Evolutionary conservation across 331 rosid genomes (phyloP).

Genomic region (Cucumis variabilis): DNA sequence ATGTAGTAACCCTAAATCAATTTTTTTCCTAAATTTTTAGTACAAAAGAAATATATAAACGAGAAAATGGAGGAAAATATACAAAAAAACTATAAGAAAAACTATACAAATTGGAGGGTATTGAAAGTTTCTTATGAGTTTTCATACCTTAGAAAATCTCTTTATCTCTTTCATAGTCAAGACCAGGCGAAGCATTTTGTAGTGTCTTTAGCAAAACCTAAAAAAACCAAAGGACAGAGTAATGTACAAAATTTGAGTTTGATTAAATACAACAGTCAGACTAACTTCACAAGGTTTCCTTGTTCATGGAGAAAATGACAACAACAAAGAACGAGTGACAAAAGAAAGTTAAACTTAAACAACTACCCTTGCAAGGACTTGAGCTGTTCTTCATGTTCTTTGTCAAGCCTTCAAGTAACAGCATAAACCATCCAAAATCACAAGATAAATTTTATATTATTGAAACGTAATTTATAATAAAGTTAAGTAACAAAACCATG

Average conservation of each 20-base stretch:
- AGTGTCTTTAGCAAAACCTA: conserved; percentile 98
- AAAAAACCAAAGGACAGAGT: conserved; percentile 34
- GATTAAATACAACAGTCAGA: neutral
- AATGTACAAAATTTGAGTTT: conserved; percentile 14
- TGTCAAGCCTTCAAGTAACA: no score
- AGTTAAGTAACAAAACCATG: conserved; percentile 48
- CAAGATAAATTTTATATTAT: no score
- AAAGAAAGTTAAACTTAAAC: neutral
- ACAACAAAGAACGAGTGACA: neutral
- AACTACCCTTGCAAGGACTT: no score
- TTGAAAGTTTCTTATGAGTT: neutral
- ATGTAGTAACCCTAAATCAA: conserved; percentile 70
- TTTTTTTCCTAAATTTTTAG: no score
- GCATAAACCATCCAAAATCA: neutral
- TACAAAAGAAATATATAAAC: neutral
- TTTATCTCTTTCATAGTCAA: conserved; percentile 97
- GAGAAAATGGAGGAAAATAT: neutral
- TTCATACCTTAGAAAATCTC: conserved; percentile 89
- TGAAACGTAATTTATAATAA: no score
- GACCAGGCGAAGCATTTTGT: conserved; percentile 99
- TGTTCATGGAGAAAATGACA: neutral
- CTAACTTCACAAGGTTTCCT: conserved; percentile 29
- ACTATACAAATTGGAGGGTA: neutral
- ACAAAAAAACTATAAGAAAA: no score
- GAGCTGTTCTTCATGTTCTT: no score